A percentile compares a stretch with the other conserved stretches of the same genome.
Conservation (phyloP, 495 filamentous ascomycete genomes). For the Penicillium samsonianum region DNA sequence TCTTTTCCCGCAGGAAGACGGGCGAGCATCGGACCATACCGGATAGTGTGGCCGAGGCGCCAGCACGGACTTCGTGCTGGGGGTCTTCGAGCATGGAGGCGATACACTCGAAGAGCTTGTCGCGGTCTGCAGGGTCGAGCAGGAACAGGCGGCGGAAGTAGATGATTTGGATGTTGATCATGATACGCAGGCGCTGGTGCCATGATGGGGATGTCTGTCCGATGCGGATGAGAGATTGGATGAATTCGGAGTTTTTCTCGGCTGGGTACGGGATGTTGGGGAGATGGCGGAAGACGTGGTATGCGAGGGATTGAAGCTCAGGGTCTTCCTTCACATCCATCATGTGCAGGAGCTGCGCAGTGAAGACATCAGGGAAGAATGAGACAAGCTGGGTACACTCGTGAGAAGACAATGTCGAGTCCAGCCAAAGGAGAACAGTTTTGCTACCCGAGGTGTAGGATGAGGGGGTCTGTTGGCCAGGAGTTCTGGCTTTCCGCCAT, state of each 20-base stretch:
- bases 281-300: conserved; percentile 95
- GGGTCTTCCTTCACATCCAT: conserved; percentile 99
- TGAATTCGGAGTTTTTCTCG: conserved; percentile 81
- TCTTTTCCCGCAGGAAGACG: conserved; percentile 68
- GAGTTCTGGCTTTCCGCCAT: conserved; percentile 81
- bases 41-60: conserved; percentile 85
- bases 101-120: conserved; percentile 83
- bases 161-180: conserved; percentile 99
- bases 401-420: conserved; percentile 83
- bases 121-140: conserved; percentile 72
- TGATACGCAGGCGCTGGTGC: conserved; percentile 94
- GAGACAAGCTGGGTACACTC: conserved; percentile 90
- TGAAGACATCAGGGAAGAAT: conserved; percentile 88
- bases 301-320: conserved; percentile 90
- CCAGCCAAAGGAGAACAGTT: conserved; percentile 93
- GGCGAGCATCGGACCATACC: conserved; percentile 99
- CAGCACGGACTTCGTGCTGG: conserved; percentile 93
- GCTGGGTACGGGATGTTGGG: conserved; percentile 92
- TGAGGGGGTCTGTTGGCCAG: conserved; percentile 89
- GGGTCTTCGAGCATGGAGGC: conserved; percentile 89
- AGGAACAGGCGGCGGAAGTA: conserved; percentile 97
- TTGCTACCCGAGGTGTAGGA: conserved; percentile 96
- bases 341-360: conserved; percentile 94
- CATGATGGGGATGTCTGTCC: conserved; percentile 84
- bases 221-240: conserved; percentile 82